Evolutionary conservation across 2,329 filamentous ascomycete genomes (phyloP).

Genomic region (Mycosphaerelloides madeirae): DNA sequence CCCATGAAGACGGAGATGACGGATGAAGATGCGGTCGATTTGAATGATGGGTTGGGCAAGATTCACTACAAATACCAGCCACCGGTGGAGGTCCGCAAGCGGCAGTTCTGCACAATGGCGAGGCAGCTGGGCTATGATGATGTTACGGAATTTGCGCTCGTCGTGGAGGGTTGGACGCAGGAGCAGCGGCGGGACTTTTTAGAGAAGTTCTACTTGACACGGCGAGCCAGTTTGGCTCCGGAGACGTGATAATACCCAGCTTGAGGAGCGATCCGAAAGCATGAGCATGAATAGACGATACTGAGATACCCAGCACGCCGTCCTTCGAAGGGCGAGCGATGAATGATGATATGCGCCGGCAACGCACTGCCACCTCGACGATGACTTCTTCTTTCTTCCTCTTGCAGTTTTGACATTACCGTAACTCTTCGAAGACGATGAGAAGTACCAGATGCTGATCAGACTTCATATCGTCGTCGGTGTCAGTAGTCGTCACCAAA

Average conservation of each 20-base stretch:
- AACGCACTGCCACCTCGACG: no score
- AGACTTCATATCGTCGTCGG: no score
- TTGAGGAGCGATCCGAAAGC: no score
- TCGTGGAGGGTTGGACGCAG: constrained; percentile 87
- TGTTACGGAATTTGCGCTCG: constrained; percentile 78
- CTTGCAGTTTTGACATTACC: no score
- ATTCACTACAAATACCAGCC: constrained; percentile 64
- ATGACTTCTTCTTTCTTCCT: no score
- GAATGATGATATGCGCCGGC: no score
- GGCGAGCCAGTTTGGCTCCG: constrained; percentile 32
- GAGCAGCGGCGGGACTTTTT: constrained; percentile 73
- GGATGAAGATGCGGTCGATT: constrained; percentile 25
- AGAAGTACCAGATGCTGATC: no score
- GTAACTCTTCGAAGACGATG: no score
- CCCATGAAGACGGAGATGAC: constrained; percentile 8
- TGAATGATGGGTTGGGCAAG: constrained; percentile 25
- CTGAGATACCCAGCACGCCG: no score
- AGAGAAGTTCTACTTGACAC: constrained; percentile 70
- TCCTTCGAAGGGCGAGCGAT: no score
- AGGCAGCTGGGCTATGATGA: constrained; percentile 69
- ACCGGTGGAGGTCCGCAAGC: constrained; percentile 64
- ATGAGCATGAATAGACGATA: no score
- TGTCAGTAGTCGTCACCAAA: no score
- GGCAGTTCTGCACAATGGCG: constrained; percentile 92
- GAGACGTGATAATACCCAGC: not conserved